Base-by-base conservation (phyloP, 1,284 basidiomycete species). In the Fistulina hepatica region DNA sequence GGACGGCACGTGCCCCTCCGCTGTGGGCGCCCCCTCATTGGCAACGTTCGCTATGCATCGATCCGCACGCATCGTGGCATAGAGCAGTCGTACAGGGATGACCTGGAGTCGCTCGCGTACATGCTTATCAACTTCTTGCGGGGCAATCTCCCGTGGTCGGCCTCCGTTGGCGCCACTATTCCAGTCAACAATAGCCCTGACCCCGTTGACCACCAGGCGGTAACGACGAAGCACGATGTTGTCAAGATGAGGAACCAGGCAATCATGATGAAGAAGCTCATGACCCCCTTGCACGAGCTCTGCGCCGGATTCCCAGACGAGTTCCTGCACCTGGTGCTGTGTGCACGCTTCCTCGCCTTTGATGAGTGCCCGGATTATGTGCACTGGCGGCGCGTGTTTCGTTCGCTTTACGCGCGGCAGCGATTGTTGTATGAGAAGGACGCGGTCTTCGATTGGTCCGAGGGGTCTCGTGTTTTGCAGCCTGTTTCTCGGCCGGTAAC, bases 371-470 rank as follows among this genome's bases (percentile, higher is more conserved):
- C 68, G 31, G 71, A 75, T 56, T 74, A 74, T 58, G 68, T 66
- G 39, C 74, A 73, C 60, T 61, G 73, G n/a, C 65, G 72, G 49
- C 73, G 73, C 59, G 60, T 74, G 40, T 75, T 75, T 69, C 60
- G 71, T 36, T 93, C 97, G 61, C 75, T 97, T 42, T 97, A 97
- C 50, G 89, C 95, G 40, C 84, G 93, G 37, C 92, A 97, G 59
- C 67, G 66, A 0, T 58, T 76, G 12, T 91, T 91, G 39, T 94
- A 88, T 68, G 90, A 94, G 65, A 97, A 97, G 60, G 92, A 97
- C 59, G 97, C 95, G 54, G 86, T 95, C 55, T 97, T 97, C 53
- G 93, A 97, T 62, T 97, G 92, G 92, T n/a, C n/a, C n/a, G n/a
- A n/a, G n/a, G n/a, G n/a, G n/a, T n/a, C n/a, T n/a, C n/a, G n/a